phyloP scores from a whole-genome alignment of 1,284 basidiomycete genomes.

The Heterobasidion parviporum region DNA sequence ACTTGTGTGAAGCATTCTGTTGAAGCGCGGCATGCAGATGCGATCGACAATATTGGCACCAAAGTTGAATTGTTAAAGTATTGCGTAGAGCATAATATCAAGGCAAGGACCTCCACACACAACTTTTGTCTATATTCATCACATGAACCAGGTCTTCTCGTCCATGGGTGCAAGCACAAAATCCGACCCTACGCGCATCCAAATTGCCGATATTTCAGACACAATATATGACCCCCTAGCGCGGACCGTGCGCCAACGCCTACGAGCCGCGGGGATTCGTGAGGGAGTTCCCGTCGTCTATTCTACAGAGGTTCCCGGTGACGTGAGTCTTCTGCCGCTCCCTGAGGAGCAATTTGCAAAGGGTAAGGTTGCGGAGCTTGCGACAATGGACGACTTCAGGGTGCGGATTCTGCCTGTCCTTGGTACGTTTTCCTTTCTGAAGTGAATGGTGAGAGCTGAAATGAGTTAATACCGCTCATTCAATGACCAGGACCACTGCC shows the following conservation, averaged over 20 bases:
- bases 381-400: conserved; percentile 90
- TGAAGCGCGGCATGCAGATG: conserved; percentile 43
- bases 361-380: conserved; percentile 86
- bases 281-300: conserved; percentile 91
- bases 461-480: neutral
- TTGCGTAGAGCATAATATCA: conserved; percentile 70
- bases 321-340: conserved; percentile 84
- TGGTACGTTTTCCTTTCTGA: conserved; percentile 32
- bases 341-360: conserved; percentile 90
- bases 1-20: conserved; percentile 6
- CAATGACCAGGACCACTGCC: conserved; percentile 61
- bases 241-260: conserved; percentile 76
- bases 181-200: conserved; percentile 88
- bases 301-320: conserved; percentile 87
- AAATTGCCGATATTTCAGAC: conserved; percentile 90
- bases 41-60: conserved; percentile 95
- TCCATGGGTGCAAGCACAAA: conserved; percentile 99
- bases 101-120: conserved; percentile 30
- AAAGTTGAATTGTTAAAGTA: conserved; percentile 87
- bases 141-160: conserved; percentile 69
- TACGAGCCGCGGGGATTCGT: conserved; percentile 37
- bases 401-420: conserved; percentile 86
- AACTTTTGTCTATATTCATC: neutral
- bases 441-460: neutral
- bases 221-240: conserved; percentile 96